These are phyloP conservation scores for Calocybe indica DNA, from an alignment of 768 basidiomycete species.

Conservation along the genomic window DNA sequence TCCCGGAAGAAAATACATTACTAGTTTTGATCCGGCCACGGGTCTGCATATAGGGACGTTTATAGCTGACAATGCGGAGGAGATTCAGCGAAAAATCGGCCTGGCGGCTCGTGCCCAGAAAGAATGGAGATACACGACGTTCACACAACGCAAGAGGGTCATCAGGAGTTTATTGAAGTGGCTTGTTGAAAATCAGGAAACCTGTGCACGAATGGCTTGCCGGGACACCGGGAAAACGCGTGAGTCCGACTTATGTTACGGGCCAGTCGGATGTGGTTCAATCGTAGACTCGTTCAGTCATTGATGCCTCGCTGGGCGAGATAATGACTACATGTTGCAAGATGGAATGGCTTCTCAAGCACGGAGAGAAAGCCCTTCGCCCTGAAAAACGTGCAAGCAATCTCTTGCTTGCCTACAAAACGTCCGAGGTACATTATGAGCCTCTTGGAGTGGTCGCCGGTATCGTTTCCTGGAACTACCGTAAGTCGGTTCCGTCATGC, in stretches of 20 bases:
- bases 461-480: conserved; percentile 95
- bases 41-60: conserved; percentile 74
- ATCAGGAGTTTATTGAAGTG: conserved; percentile 85
- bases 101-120: conserved; percentile 62
- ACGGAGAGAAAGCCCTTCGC: conserved; percentile 72
- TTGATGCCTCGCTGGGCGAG: conserved; percentile 93
- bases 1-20: conserved; percentile 64
- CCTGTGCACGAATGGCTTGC: conserved; percentile 81
- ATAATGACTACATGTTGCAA: conserved; percentile 94
- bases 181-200: conserved; percentile 87
- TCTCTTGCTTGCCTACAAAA: conserved; percentile 71
- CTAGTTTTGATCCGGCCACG: conserved; percentile 89
- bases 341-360: conserved; percentile 83
- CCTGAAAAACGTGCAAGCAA: conserved; percentile 69
- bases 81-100: conserved; percentile 70
- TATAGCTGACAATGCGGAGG: conserved; percentile 64
- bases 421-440: conserved; percentile 75
- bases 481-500: conserved; percentile 29
- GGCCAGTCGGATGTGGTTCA: neutral
- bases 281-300: conserved; percentile 41
- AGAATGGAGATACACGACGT: conserved; percentile 70
- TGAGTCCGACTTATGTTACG: conserved; percentile 29
- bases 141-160: conserved; percentile 75
- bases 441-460: conserved; percentile 91
- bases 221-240: conserved; percentile 95